Conservation (phyloP, 257 asterid genomes). For the Ligustrum vulgare region DNA sequence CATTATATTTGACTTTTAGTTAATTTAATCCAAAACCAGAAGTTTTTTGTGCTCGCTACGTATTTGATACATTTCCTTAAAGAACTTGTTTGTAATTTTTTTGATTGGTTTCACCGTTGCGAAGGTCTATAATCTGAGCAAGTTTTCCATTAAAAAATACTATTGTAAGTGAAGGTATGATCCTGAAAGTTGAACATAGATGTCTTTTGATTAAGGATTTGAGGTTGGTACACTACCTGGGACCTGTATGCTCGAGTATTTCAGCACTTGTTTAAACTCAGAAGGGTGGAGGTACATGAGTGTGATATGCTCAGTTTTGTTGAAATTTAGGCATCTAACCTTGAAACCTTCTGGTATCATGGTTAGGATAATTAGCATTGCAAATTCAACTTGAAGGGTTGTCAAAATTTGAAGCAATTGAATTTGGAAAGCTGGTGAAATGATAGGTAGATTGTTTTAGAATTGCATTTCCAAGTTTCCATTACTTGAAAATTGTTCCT, state of each 20-base stretch:
- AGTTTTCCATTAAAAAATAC: slow-evolving; percentile 34
- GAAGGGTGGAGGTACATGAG: slow-evolving; percentile 46
- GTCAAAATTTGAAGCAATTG: slow-evolving; percentile 36
- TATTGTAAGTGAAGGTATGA: background rate
- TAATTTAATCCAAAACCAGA: too few species aligned
- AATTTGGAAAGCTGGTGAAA: slow-evolving; percentile 28
- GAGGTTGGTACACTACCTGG: slow-evolving; percentile 36
- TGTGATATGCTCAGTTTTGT: slow-evolving; percentile 17
- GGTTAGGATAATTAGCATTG: slow-evolving; percentile 20
- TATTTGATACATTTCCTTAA: too few species aligned
- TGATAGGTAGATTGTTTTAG: slow-evolving; percentile 30
- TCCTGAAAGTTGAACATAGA: slow-evolving; percentile 29
- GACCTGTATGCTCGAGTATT: slow-evolving; percentile 13
- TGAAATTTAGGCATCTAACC: slow-evolving; percentile 32
- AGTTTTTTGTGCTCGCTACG: too few species aligned
- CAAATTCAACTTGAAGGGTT: slow-evolving; percentile 25
- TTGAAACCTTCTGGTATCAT: slow-evolving; percentile 45
- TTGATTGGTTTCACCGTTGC: background rate
- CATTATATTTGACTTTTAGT: too few species aligned
- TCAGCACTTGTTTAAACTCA: slow-evolving; percentile 35
- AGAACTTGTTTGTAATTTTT: too few species aligned
- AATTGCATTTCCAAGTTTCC: slow-evolving; percentile 28
- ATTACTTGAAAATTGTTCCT: slow-evolving; percentile 48
- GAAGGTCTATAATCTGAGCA: slow-evolving; percentile 33
- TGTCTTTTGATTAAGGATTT: slow-evolving; percentile 51